Percentiles rank a stretch among this genome's conserved stretches.
phyloP scores from a whole-genome alignment of 257 asterid species.

The Ophiorrhiza pumila region DNA sequence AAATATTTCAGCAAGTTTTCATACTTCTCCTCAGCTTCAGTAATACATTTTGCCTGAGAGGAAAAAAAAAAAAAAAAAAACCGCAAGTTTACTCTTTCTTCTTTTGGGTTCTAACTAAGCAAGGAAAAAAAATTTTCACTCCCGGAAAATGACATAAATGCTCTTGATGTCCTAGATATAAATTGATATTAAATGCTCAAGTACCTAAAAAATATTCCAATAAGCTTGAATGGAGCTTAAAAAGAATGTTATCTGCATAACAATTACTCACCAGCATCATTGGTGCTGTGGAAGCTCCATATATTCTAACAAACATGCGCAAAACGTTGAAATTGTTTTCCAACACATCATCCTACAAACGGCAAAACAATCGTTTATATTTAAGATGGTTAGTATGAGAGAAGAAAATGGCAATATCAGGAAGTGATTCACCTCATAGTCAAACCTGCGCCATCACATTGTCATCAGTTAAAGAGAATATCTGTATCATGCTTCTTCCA shows the following conservation, averaged over 20 bases:
- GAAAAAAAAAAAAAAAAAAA: too few relatives aligned
- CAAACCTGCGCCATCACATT: conserved; percentile 58
- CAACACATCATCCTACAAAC: conserved; percentile 63
- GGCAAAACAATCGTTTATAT: conserved; percentile 6
- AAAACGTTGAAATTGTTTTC: conserved; percentile 80
- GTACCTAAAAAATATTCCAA: neutral
- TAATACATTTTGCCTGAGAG: conserved; percentile 64
- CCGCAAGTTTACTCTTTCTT: neutral
- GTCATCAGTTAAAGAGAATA: conserved; percentile 31
- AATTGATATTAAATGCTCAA: neutral
- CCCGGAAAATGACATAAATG: neutral
- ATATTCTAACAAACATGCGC: conserved; percentile 71
- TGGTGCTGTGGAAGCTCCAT: conserved; percentile 82
- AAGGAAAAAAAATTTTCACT: neutral
- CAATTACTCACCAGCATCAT: conserved; percentile 64
- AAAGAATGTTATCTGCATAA: neutral
- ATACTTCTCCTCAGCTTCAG: conserved; percentile 79
- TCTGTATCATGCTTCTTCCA: conserved; percentile 32
- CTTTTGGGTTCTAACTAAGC: neutral
- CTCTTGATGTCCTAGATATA: neutral
- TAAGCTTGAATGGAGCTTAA: neutral
- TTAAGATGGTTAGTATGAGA: neutral
- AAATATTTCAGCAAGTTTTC: conserved; percentile 45
- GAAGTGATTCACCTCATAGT: conserved; percentile 70
- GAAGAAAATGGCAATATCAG: neutral